Base-by-base conservation (phyloP, 2,329 filamentous ascomycete genomes). In the Xylariaceae sp. region DNA sequence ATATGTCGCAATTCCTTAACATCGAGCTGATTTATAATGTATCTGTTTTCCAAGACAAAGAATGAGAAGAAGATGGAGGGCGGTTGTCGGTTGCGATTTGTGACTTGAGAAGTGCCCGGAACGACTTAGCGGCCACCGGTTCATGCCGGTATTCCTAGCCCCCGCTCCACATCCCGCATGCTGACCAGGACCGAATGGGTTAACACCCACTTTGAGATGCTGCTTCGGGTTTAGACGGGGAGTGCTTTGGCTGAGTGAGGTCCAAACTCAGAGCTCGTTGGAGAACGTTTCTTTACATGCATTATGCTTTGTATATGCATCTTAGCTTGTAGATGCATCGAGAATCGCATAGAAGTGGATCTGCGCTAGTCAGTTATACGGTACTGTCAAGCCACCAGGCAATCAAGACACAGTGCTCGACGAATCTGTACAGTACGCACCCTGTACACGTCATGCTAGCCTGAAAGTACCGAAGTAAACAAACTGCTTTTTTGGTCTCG, bases 401-500 rank as follows among this genome's bases (percentile, higher is more conserved):
- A 9, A 42, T 13, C 3, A 10, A 42, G 37, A 10, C 37, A 42
- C 37, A 42, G 37, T 42, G 37, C 37, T 10, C 8, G 9, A 42
- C 3, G 8, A 42, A 13, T 13, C 11, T 7, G 37, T 42, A 42
- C 37, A 45, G 10, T 45, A 45, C 42, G 42, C 9, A 45, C 42
- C 11, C 5, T n/a, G 42, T 49, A 48, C 39, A 15, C 47, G 15
- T 49, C 13, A 42, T 55, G 52, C 53, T 62, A 65, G 63, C 57
- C 52, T 34, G n/a, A 55, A 57, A 53, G 48, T 56, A 55, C 57
- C 45, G 35, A 69, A 66, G 68, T 70, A 70, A 70, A 70, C 67
- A 70, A 70, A 70, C 60, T 68, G 55, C 67, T 66, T 57, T 63
- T 67, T 67, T 67, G 53, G 62, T 64, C 49, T 49, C 50, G 23